Base-by-base conservation (phyloP, 345 rosid genomes). In the Turnera subulata region DNA sequence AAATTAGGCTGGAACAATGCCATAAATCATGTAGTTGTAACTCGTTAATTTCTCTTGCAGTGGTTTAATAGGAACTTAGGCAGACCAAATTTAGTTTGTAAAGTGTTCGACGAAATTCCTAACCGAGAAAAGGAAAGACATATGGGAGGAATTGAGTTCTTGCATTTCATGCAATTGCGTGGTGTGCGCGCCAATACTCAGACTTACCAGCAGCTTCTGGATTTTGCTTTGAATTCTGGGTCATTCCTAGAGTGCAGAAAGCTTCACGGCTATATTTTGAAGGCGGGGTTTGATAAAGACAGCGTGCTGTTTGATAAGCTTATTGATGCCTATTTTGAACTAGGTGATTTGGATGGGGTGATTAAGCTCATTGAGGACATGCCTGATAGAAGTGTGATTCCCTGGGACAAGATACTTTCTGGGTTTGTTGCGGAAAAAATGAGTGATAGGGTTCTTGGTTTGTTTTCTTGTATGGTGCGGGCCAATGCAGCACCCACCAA, bases 301-400 rank as follows among this genome's bases (percentile, higher is more conserved):
- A 67, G 29, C 23, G 51, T 52, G 17, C 35, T 84, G 24, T 78
- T 71, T 35, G 76, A 80, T 49, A 82, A 60, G 73, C 69, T 84
- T 55, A 57, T 80, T 48, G 83, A 80, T 63, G 29, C 78, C 15
- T 82, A 82, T 66, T 6, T 76, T 37, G 64, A 71, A 18, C 58
- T 47, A 37, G 76, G 72, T 55, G 87, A 81, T 23, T 48, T 78
- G 13, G 69, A 76, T 35, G 53, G 67, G 69, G 95, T 77, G 20
- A 33, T 45, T 11, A 75, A 82, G 35, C 70, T 84, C 63, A 80
- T 91, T 37, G 96, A 88, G 57, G 91, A 79, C 67, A 85, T 85
- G 85, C 76, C 84, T 21, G 62, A 33, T 0, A 82, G 83, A 82
- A 72, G 63, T 55, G 56, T 73, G 42, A 67, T 64, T 65, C 54